Percentiles rank a stretch among this genome's conserved stretches.
Conservation (phyloP, 2,329 filamentous ascomycete species). For the Dactylellina sp. region DNA sequence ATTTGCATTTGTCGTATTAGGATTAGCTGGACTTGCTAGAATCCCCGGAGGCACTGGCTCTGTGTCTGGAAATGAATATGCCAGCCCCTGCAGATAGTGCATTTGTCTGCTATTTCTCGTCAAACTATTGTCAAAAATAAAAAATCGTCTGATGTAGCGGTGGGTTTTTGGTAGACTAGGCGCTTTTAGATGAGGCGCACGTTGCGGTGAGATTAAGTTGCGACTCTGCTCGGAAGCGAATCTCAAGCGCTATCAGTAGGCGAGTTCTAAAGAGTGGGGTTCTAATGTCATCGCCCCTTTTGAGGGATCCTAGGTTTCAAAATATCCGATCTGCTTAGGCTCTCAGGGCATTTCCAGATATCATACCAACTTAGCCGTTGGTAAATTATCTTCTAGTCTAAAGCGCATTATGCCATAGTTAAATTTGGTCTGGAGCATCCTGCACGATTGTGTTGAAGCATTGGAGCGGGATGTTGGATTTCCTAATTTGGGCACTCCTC, state of each 20-base stretch:
- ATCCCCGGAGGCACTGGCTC: neutral
- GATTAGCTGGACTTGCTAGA: neutral
- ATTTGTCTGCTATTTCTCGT: too few relatives aligned
- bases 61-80: neutral
- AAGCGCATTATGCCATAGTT: too few relatives aligned
- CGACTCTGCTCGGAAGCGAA: constrained; percentile 18
- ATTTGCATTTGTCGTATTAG: neutral
- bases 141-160: constrained; percentile 4
- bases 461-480: constrained; percentile 4
- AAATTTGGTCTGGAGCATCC: too few relatives aligned
- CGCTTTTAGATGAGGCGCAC: neutral
- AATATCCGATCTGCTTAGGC: neutral
- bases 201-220: constrained; percentile 33
- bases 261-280: constrained; percentile 10
- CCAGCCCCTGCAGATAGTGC: neutral
- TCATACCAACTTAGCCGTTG: neutral
- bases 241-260: constrained; percentile 12
- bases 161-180: neutral
- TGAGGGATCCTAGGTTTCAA: neutral
- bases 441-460: neutral
- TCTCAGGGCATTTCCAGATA: neutral
- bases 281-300: too few relatives aligned
- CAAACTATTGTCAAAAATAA: neutral
- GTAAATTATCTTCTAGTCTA: too few relatives aligned
- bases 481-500: neutral